Percentiles rank a stretch among this genome's conserved stretches.
phyloP scores from a whole-genome alignment of 805 yeast genomes.

The Ogataea naganishii region DNA sequence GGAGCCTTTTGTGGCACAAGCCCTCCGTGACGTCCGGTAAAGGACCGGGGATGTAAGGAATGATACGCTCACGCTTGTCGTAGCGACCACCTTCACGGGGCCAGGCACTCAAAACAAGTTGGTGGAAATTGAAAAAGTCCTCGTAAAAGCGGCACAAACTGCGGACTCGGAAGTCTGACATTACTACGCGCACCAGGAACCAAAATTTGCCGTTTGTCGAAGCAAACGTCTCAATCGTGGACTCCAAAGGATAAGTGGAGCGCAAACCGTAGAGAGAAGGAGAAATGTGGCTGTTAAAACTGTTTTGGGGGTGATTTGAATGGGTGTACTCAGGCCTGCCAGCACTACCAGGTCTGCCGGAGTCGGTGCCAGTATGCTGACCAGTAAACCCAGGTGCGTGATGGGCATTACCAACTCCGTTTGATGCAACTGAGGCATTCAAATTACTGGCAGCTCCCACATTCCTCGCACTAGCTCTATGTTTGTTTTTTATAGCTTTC shows the following conservation, averaged over 20 bases:
- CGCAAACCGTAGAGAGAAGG: too few species aligned
- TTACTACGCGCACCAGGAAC: slow-evolving; percentile 63
- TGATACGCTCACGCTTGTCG: slow-evolving; percentile 64
- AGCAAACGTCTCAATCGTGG: slow-evolving; percentile 76
- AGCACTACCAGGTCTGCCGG: too few species aligned
- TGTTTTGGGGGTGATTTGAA: too few species aligned
- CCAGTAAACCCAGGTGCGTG: too few species aligned
- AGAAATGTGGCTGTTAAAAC: too few species aligned
- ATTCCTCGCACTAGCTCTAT: slow-evolving; percentile 76
- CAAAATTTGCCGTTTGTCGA: slow-evolving; percentile 84
- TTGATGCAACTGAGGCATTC: too few species aligned
- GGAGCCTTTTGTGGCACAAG: slow-evolving; percentile 44
- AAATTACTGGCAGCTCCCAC: background rate
- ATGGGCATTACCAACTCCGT: too few species aligned
- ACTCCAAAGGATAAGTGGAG: too few species aligned
- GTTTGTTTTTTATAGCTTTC: slow-evolving; percentile 85
- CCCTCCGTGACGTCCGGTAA: slow-evolving; percentile 80
- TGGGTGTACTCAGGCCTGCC: too few species aligned
- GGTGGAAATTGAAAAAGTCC: slow-evolving; percentile 93
- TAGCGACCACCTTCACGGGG: slow-evolving; percentile 87
- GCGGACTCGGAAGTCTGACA: slow-evolving; percentile 61
- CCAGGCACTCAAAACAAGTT: slow-evolving; percentile 68
- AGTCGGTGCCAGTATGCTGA: too few species aligned
- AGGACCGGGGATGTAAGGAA: slow-evolving; percentile 97
- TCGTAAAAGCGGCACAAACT: slow-evolving; percentile 84